Base-by-base conservation (phyloP, 1,284 basidiomycete genomes). In the Trichosporon inkin region DNA sequence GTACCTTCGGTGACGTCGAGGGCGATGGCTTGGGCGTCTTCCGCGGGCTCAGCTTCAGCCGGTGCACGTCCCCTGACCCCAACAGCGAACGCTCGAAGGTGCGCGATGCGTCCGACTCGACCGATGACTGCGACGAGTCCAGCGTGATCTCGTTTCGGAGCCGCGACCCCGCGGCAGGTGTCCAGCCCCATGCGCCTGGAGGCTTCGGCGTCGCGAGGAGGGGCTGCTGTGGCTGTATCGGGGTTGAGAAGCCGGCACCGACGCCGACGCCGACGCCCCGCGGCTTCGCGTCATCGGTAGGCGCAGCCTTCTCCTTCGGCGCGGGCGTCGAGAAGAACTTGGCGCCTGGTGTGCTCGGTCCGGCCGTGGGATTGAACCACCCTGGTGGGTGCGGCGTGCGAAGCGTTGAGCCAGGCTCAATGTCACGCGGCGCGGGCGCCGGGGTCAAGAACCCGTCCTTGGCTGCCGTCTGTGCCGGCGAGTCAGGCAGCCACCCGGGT, bases 101-200 rank as follows among this genome's bases (percentile, higher is more conserved):
- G 66, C 52, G 53, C 58, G 28, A 32, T 4, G 28, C 28, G 8
- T 32, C 28, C 5, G 28, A 32, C 28, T 41, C 37, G 40, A 39
- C 53, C 37, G 58, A 57, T 24, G 51, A 36, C 51, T 44, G 4
- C 55, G 61, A 53, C 44, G 68, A 57, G 59, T 68, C 55, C 28
- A 61, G 58, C 53, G 62, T 47, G 36, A 60, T 39, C 61, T 65
- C 63, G 40, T 62, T 63, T 17, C 61, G 58, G 7, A 59, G 38
- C 1, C 56, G 28, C 13, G 61, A 62, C 17, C 53, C 10, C 55
- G 49, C 38, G 1, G 36, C 37, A 8, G 39, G 36, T 17, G 55
- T 39, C n/a, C 56, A 38, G n/a, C 32, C 22, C 51, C 38, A 53
- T 16, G 52, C 57, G 28, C 40, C 52, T 8, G 51, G 47, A 7